A percentile compares a stretch with the other conserved stretches of the same genome.
phyloP scores from a whole-genome alignment of 108 stramenopile species.

The Fragilaria crotonensis region DNA sequence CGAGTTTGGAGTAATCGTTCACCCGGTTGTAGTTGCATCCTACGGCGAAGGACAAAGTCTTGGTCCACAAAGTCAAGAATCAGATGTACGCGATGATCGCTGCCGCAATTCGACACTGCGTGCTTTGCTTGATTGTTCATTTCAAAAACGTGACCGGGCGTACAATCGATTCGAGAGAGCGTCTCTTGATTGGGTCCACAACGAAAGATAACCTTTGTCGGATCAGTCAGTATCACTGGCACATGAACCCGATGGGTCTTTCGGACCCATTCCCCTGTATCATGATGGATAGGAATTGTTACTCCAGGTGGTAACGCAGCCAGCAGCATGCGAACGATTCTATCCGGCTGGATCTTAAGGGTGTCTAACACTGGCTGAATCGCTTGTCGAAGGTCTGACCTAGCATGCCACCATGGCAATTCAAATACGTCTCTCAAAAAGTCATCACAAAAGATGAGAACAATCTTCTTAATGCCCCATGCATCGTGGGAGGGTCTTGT shows the following conservation, averaged over 20 bases:
- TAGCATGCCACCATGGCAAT: slow-evolving; percentile 82
- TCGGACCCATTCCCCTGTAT: slow-evolving; percentile 95
- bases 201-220: slow-evolving; percentile 72
- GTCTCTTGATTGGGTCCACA: slow-evolving; percentile 62
- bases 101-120: slow-evolving; percentile 80
- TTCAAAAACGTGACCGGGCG: slow-evolving; percentile 91
- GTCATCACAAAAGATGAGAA: slow-evolving; percentile 94
- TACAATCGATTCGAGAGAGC: slow-evolving; percentile 73
- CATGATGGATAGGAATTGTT: slow-evolving; percentile 95
- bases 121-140: slow-evolving; percentile 98
- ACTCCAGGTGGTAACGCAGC: slow-evolving; percentile 92
- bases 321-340: slow-evolving; percentile 84
- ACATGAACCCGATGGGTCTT: slow-evolving; percentile 94
- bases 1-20: slow-evolving; percentile 87
- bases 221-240: slow-evolving; percentile 74
- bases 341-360: slow-evolving; percentile 31
- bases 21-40: slow-evolving; percentile 60
- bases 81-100: slow-evolving; percentile 77
- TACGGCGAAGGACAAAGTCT: slow-evolving; percentile 20
- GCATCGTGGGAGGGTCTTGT: slow-evolving; percentile 89
- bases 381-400: slow-evolving; percentile 45
- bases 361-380: slow-evolving; percentile 73
- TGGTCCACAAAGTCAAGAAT: slow-evolving; percentile 93
- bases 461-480: slow-evolving; percentile 96
- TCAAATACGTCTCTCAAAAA: slow-evolving; percentile 82